Conservation (phyloP, 116 monocot species). For the Thalassia testudinum region DNA sequence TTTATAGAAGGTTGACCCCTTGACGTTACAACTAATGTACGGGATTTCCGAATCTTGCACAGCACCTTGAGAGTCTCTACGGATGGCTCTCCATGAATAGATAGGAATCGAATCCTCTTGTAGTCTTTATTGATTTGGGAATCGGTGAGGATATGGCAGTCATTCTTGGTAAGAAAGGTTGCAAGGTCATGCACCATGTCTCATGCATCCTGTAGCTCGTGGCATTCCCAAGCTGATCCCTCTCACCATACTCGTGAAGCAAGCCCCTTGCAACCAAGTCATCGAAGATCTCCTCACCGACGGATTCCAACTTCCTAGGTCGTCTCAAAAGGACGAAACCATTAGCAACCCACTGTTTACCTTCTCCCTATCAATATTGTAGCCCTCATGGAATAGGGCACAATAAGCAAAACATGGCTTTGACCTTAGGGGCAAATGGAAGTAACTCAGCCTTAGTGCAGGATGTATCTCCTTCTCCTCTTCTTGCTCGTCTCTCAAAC, state of each 20-base stretch:
- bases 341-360: constrained; percentile 14
- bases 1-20: background rate
- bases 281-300: constrained; percentile 5
- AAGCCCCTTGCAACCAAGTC: constrained; percentile 6
- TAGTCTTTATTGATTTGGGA: background rate
- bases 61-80: background rate
- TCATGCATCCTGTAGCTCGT: constrained; percentile 9
- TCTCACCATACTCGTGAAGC: constrained; percentile 3
- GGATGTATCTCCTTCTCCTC: background rate
- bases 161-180: background rate
- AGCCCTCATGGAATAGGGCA: constrained; percentile 9
- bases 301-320: background rate
- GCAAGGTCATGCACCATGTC: constrained; percentile 13
- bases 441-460: constrained; percentile 6
- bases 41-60: background rate
- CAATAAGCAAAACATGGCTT: constrained; percentile 11
- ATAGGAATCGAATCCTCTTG: background rate
- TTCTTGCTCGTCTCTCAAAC: background rate
- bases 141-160: background rate
- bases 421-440: background rate
- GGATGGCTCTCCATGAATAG: background rate
- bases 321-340: background rate
- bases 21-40: background rate
- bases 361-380: background rate
- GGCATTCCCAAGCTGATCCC: background rate